These are phyloP conservation scores for Diacronema lutheri DNA, from an alignment of 78 protist species.

Conservation along the genomic window DNA sequence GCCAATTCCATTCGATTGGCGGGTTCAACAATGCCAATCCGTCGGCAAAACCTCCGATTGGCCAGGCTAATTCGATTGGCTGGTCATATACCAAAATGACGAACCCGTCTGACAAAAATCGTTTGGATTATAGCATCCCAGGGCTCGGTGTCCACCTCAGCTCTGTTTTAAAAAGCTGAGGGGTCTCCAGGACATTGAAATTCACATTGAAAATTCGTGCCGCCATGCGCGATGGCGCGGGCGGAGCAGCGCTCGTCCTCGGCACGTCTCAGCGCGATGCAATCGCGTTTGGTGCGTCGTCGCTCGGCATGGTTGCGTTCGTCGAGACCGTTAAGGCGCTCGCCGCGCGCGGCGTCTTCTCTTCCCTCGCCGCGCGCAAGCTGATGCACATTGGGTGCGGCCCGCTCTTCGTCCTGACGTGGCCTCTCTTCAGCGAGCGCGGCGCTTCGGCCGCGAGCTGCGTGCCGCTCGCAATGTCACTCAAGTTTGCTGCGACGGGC, in stretches of 20 bases:
- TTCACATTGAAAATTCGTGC: too few relatives aligned
- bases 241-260: neutral
- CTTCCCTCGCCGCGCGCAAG: neutral
- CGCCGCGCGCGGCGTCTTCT: neutral
- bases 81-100: too few relatives aligned
- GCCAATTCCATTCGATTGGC: too few relatives aligned
- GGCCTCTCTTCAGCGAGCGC: neutral
- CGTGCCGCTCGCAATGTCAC: neutral
- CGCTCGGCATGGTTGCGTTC: neutral
- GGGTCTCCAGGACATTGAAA: too few relatives aligned
- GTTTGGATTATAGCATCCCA: too few relatives aligned
- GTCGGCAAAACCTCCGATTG: too few relatives aligned
- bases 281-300: neutral
- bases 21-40: too few relatives aligned
- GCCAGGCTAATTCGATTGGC: too few relatives aligned
- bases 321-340: neutral
- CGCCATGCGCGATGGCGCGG: too few relatives aligned
- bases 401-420: neutral
- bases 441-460: neutral
- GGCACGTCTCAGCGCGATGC: neutral
- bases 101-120: too few relatives aligned
- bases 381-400: neutral
- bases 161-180: too few relatives aligned
- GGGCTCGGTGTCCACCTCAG: too few relatives aligned
- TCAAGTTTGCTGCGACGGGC: neutral